Evolutionary conservation across 2,329 filamentous ascomycete genomes (phyloP).

Genomic region (Fusarium circinatum): DNA sequence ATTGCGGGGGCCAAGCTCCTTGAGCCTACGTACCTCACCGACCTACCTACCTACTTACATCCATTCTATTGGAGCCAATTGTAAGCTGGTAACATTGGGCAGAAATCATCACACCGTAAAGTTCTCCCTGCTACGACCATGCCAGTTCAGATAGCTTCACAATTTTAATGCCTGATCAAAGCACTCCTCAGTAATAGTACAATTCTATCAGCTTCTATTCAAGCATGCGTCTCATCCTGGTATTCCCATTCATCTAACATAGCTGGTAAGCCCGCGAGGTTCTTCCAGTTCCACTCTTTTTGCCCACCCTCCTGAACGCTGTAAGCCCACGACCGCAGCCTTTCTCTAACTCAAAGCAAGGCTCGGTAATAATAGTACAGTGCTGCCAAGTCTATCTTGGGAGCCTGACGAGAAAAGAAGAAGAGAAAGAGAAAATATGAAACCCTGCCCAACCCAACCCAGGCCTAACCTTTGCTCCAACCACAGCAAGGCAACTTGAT

Average conservation of each 20-base stretch:
- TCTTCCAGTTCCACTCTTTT: constrained; percentile 33
- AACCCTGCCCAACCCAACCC: constrained; percentile 17
- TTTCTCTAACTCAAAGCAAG: constrained; percentile 33
- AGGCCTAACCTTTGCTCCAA: constrained; percentile 22
- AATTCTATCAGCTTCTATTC: constrained; percentile 35
- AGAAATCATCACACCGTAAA: constrained; percentile 37
- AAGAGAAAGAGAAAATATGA: constrained; percentile 5
- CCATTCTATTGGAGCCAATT: not conserved
- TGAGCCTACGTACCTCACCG: not conserved
- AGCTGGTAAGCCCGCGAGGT: constrained; percentile 37
- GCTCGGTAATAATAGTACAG: constrained; percentile 38
- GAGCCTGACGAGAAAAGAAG: constrained; percentile 29
- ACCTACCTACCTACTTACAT: not conserved
- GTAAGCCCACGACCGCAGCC: constrained; percentile 16
- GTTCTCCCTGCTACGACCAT: not conserved
- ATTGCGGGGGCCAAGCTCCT: constrained; percentile 25
- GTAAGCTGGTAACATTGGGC: constrained; percentile 26
- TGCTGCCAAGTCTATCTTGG: constrained; percentile 38
- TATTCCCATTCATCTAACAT: constrained; percentile 23
- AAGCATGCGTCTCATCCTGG: constrained; percentile 37
- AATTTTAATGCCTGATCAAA: not conserved
- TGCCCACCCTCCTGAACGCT: constrained; percentile 17
- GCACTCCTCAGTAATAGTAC: constrained; percentile 11
- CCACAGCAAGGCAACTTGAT: constrained; percentile 30
- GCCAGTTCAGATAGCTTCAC: not conserved